Evolutionary conservation across 768 basidiomycete species (phyloP).

Genomic region (Tricholomella constricta): DNA sequence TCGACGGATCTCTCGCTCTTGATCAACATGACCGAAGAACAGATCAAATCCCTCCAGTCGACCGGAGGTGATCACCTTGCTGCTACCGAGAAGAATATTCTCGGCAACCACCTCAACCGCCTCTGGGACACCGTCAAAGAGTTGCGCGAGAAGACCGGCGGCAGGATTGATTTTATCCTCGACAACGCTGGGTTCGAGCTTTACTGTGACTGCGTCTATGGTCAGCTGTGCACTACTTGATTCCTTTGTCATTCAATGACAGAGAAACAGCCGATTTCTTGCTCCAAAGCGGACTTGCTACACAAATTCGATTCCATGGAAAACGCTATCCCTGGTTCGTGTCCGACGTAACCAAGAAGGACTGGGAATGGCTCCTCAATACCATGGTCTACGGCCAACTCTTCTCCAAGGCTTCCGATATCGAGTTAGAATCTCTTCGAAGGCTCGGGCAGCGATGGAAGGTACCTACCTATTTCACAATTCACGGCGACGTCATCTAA

Average conservation of each 20-base stretch:
- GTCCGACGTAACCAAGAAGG: constrained; percentile 88
- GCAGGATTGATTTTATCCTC: constrained; percentile 78
- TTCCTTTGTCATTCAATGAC: constrained; percentile 6
- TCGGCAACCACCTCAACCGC: constrained; percentile 77
- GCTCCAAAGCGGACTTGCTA: constrained; percentile 85
- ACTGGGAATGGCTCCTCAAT: constrained; percentile 93
- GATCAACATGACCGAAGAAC: constrained; percentile 98
- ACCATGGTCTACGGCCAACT: constrained; percentile 90
- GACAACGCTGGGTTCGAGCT: constrained; percentile 91
- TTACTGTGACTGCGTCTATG: constrained; percentile 86
- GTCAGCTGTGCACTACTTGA: constrained; percentile 38
- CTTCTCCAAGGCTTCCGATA: constrained; percentile 81
- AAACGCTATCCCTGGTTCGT: constrained; percentile 97
- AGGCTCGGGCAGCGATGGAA: constrained; percentile 89
- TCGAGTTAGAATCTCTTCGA: constrained; percentile 78
- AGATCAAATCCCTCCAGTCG: constrained; percentile 94
- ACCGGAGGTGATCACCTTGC: constrained; percentile 95
- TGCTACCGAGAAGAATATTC: constrained; percentile 94
- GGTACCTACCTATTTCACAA: constrained; percentile 37
- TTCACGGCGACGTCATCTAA: background rate
- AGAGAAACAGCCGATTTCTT: constrained; percentile 78
- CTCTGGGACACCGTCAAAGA: constrained; percentile 77
- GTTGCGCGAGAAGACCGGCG: constrained; percentile 68
- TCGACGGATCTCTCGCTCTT: constrained; percentile 93
- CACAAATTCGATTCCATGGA: constrained; percentile 88